Conservation (phyloP, 495 filamentous ascomycete genomes). For the Lasiosphaeriaceae sp. region DNA sequence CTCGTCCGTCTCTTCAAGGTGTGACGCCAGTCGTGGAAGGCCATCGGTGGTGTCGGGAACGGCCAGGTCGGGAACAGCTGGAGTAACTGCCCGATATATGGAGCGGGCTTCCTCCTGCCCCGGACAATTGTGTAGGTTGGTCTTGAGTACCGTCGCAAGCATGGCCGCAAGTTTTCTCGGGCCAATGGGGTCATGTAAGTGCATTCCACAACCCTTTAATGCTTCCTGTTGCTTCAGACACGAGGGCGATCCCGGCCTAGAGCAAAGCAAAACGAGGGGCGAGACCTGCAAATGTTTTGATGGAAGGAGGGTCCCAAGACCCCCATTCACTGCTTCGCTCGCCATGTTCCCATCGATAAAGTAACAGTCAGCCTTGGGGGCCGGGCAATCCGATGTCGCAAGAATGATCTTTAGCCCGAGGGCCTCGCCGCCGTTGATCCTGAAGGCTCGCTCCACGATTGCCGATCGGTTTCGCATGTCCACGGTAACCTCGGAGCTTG, state of each 20-base stretch:
- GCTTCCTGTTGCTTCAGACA: constrained; percentile 5
- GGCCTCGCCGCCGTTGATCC: constrained; percentile 8
- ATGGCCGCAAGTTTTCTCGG: constrained; percentile 18
- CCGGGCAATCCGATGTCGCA: constrained; percentile 2
- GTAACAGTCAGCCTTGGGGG: constrained; percentile 20
- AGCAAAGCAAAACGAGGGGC: constrained; percentile 21
- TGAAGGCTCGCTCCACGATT: constrained; percentile 13
- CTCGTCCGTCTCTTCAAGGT: too few relatives aligned
- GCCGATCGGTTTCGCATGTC: constrained; percentile 7
- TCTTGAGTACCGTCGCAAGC: constrained; percentile 3
- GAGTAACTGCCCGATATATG: neutral
- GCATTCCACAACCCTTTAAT: constrained; percentile 7
- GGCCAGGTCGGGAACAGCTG: too few relatives aligned
- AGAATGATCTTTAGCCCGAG: constrained; percentile 16
- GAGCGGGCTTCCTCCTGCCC: constrained; percentile 13
- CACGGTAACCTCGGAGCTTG: neutral
- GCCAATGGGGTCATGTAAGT: constrained; percentile 22
- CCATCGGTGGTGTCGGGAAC: too few relatives aligned
- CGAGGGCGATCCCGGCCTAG: constrained; percentile 7
- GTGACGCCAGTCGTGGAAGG: too few relatives aligned
- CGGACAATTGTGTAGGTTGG: constrained; percentile 7
- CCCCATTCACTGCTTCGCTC: neutral
- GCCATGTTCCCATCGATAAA: constrained; percentile 13
- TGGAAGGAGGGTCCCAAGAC: neutral
- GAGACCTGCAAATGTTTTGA: neutral